Conservation (phyloP, 371 early-diverging fungal species). For the Mortierella sp. region DNA sequence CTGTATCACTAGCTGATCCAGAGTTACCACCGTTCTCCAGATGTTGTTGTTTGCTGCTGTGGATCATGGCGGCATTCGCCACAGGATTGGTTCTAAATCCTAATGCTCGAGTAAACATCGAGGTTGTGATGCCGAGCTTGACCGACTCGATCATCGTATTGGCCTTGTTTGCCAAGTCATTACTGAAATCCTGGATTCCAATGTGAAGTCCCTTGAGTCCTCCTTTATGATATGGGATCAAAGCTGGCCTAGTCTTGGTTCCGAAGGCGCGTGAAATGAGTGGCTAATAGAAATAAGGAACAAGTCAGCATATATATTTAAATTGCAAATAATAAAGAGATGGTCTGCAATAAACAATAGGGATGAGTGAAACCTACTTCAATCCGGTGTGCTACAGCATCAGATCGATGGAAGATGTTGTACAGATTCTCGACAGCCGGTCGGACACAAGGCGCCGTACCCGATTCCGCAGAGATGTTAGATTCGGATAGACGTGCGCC, state of each 20-base stretch:
- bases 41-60: constrained; percentile 25
- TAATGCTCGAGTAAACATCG: constrained; percentile 64
- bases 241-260: constrained; percentile 69
- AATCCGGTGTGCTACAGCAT: constrained; percentile 59
- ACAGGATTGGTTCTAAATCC: constrained; percentile 52
- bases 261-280: constrained; percentile 56
- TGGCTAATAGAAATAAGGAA: constrained; percentile 23
- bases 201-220: constrained; percentile 77
- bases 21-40: constrained; percentile 13
- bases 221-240: constrained; percentile 86
- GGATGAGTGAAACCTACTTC: constrained; percentile 18
- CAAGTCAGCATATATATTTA: constrained; percentile 22
- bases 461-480: constrained; percentile 40
- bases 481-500: constrained; percentile 61
- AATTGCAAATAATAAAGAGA: constrained; percentile 54
- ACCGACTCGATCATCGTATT: constrained; percentile 76
- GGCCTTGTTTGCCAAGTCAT: constrained; percentile 75
- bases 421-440: constrained; percentile 78
- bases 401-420: constrained; percentile 83
- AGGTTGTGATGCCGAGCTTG: constrained; percentile 67
- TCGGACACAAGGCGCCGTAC: constrained; percentile 58
- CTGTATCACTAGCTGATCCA: constrained; percentile 34
- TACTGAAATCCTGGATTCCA: constrained; percentile 70
- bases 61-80: constrained; percentile 31
- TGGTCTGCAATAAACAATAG: constrained; percentile 3